Evolutionary conservation across 176 grass and related monocot species (phyloP), one percentile per base, ranked within the genome.

Genomic region (Carex scoparia): DNA sequence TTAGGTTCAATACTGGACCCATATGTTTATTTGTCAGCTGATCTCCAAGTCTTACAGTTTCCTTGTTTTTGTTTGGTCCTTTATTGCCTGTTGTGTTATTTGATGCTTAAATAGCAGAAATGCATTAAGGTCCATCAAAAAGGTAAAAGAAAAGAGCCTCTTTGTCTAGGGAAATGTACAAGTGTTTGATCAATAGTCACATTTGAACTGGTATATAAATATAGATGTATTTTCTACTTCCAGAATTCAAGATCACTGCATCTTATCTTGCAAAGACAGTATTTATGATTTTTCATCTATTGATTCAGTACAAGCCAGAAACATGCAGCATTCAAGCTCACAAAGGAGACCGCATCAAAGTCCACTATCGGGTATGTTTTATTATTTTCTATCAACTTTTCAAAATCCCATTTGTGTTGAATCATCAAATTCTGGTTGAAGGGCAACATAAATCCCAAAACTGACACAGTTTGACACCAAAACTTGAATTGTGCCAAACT

Each of bases 301-400:
- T 65, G 35, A 80, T 94, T 61, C 93, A 99, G 96, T 30, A 84
- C 87, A 99, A 99, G 85, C 96, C 96, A 76, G 61, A 94, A 74
- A 90, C 93, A 48, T 99, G 96, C 85, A 88, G 66, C 88, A 95
- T 99, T 65, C 88, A 90, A 89, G 96, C 96, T 87, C 96, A 95
- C 88, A 99, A 99, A 94, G 96, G 93, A 37, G 93, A 99, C 86
- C 82, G 16, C 68, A 91, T 99, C 73, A 99, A 99, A 94, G 96
- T 99, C 80, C 96, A 99, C 84, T 99, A 99, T 67, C 88, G 93
- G 84, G 96, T 99, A 94, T 93, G 88, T 89, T 81, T 55, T 54
- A 67, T 68, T 53, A 53, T 67, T 35, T 51, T 32, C 10, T 69
- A 7, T 83, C 19, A 49, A 44, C 1, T 66, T 83, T 69, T 69